These are phyloP conservation scores for Stephania cephalantha DNA, from an alignment of 164 flowering plant species.

Conservation along the genomic window DNA sequence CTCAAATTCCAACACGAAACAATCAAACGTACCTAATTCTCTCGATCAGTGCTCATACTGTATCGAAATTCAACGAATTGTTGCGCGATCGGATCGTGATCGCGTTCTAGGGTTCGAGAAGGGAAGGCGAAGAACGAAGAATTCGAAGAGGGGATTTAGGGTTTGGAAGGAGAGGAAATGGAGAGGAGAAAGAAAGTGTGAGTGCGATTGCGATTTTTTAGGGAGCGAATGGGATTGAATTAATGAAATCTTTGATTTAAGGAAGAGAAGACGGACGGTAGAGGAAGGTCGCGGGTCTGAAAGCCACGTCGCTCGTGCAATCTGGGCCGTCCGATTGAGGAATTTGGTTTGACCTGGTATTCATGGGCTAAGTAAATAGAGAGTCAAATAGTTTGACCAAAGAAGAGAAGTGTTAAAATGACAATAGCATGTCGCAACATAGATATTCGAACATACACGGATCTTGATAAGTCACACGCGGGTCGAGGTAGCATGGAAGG, in stretches of 20 bases:
- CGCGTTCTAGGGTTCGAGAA: background rate
- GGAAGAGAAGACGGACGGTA: background rate
- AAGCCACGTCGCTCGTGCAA: background rate
- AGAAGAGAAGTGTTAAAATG: no score
- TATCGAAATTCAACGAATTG: background rate
- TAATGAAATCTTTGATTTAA: no score
- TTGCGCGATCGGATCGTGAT: background rate
- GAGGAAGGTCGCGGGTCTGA: background rate
- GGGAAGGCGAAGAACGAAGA: background rate
- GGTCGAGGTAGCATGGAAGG: no score
- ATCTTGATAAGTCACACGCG: no score
- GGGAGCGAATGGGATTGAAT: background rate
- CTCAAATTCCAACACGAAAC: background rate
- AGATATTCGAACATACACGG: no score
- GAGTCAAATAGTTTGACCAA: no score
- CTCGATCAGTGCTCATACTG: background rate
- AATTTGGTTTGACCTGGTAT: background rate
- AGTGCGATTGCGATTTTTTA: no score
- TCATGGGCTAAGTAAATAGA: no score
- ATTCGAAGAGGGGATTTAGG: background rate
- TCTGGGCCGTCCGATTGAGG: background rate
- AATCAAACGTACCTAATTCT: background rate
- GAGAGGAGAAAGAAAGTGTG: background rate
- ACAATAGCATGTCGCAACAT: no score
- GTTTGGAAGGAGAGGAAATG: background rate